phyloP scores from a whole-genome alignment of 306 rosid species.

The Casuarina equisetifolia region DNA sequence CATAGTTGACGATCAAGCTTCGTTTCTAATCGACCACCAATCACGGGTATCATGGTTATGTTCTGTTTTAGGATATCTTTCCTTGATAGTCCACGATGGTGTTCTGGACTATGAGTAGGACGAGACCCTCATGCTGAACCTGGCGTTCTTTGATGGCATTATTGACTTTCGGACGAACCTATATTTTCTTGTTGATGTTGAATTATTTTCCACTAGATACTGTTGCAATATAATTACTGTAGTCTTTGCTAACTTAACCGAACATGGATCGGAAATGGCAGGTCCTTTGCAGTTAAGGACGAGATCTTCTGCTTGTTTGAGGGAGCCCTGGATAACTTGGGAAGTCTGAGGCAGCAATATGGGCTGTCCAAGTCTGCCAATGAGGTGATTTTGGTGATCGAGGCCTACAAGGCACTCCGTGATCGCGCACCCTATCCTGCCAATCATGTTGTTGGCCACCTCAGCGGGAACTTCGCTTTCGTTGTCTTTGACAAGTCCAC shows the following conservation, averaged over 20 bases:
- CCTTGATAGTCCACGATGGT: no score
- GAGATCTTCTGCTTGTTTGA: slow-evolving; percentile 86
- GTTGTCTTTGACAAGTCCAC: slow-evolving; percentile 86
- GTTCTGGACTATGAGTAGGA: no score
- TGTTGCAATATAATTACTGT: not conserved
- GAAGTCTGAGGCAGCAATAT: slow-evolving; percentile 83
- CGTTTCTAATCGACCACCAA: no score
- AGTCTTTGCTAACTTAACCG: not conserved
- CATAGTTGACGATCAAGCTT: no score
- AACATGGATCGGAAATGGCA: slow-evolving; percentile 36
- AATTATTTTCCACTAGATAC: no score
- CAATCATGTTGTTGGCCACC: slow-evolving; percentile 90
- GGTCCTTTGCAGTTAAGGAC: slow-evolving; percentile 91
- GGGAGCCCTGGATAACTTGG: slow-evolving; percentile 88
- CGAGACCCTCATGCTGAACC: no score
- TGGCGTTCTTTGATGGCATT: no score
- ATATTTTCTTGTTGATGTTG: no score
- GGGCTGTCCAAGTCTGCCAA: slow-evolving; percentile 75
- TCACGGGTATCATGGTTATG: no score
- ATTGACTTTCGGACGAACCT: no score
- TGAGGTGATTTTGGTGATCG: slow-evolving; percentile 79
- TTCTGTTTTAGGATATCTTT: no score
- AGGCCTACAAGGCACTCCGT: slow-evolving; percentile 93
- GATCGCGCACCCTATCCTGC: slow-evolving; percentile 93
- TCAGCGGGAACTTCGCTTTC: slow-evolving; percentile 77